phyloP scores from a whole-genome alignment of 306 rosid species.

The Comarum palustre region DNA sequence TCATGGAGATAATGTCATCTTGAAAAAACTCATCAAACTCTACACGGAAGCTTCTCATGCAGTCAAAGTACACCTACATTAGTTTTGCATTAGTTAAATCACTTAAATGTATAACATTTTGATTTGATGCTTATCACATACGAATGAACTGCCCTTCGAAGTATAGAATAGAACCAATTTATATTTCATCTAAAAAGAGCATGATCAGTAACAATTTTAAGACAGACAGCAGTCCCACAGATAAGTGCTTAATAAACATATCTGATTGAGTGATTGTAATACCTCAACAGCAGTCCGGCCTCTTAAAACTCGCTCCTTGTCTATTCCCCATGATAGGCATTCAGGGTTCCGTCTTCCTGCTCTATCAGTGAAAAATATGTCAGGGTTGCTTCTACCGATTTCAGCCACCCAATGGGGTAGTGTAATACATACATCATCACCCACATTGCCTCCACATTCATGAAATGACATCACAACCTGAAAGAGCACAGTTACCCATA shows the following conservation, averaged over 20 bases:
- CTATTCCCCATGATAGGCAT: constrained; percentile 97
- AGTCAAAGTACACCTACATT: constrained; percentile 87
- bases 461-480: constrained; percentile 95
- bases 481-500: constrained; percentile 24
- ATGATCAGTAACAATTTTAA: neutral
- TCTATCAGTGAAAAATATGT: constrained; percentile 89
- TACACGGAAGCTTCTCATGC: constrained; percentile 96
- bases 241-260: neutral
- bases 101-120: constrained; percentile 3
- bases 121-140: neutral
- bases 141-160: neutral
- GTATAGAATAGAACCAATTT: neutral
- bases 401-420: constrained; percentile 97
- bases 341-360: constrained; percentile 97
- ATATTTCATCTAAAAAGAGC: neutral
- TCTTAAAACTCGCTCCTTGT: constrained; percentile 89
- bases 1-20: constrained; percentile 67
- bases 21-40: constrained; percentile 81
- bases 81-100: constrained; percentile 19
- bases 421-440: constrained; percentile 94
- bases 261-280: constrained; percentile 20
- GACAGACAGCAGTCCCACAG: constrained; percentile 11
- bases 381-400: constrained; percentile 94
- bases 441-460: constrained; percentile 97
- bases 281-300: constrained; percentile 99